These are phyloP conservation scores for Thielaviopsis euricoi DNA, from an alignment of 2,329 filamentous ascomycete species.

Conservation along the genomic window DNA sequence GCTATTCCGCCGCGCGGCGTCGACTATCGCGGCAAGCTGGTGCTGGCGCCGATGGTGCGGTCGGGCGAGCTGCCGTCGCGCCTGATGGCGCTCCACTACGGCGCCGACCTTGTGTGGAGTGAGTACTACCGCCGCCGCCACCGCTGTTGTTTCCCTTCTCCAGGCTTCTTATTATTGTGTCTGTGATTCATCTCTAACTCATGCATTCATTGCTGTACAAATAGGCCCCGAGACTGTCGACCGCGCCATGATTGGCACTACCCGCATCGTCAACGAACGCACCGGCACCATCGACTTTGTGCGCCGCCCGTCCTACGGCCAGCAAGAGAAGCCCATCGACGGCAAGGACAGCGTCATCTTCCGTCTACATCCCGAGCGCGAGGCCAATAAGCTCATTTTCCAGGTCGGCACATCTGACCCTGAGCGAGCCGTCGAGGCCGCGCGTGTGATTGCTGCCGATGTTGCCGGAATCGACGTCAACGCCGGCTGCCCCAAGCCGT, in stretches of 20 bases:
- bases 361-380: conserved; percentile 61
- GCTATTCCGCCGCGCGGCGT: conserved; percentile 78
- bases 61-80: conserved; percentile 91
- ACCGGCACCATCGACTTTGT: conserved; percentile 76
- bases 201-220: neutral
- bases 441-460: conserved; percentile 67
- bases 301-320: conserved; percentile 54
- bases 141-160: neutral
- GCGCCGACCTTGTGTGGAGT: conserved; percentile 95
- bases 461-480: conserved; percentile 95
- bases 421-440: conserved; percentile 66
- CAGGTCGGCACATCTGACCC: conserved; percentile 84
- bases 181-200: neutral
- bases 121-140: conserved; percentile 16
- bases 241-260: conserved; percentile 75
- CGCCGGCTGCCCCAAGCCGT: conserved; percentile 94
- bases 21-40: conserved; percentile 84
- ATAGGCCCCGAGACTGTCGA: conserved; percentile 86
- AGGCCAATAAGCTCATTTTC: conserved; percentile 65
- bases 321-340: conserved; percentile 36
- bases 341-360: conserved; percentile 58
- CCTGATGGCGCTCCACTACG: conserved; percentile 79
- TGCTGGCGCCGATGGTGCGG: conserved; percentile 93
- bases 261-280: conserved; percentile 55
- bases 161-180: neutral